A percentile compares a stretch with the other conserved stretches of the same genome.
phyloP scores from a whole-genome alignment of 2,329 filamentous ascomycete species.

The Rutstroemia sp. region DNA sequence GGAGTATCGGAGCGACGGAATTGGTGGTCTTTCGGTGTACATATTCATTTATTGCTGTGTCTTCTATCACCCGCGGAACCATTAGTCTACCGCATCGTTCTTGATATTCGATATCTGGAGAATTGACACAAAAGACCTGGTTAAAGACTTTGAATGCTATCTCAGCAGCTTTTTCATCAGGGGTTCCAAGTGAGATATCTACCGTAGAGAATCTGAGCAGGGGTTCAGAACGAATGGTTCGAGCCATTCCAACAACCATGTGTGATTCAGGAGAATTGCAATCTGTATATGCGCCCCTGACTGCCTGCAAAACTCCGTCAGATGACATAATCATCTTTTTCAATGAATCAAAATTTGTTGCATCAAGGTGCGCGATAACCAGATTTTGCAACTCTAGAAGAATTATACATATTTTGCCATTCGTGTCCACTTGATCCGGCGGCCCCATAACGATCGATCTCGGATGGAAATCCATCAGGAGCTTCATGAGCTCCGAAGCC shows the following conservation, averaged over 20 bases:
- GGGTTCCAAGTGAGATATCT: conserved; percentile 28
- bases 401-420: conserved; percentile 35
- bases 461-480: conserved; percentile 30
- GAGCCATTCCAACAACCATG: conserved; percentile 24
- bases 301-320: conserved; percentile 41
- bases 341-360: conserved; percentile 35
- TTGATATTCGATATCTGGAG: conserved; percentile 20
- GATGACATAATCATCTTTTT: conserved; percentile 33
- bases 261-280: conserved; percentile 18
- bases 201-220: conserved; percentile 21
- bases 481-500: conserved; percentile 31
- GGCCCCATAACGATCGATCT: conserved; percentile 27
- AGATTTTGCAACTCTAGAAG: conserved; percentile 37
- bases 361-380: conserved; percentile 35
- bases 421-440: conserved; percentile 26
- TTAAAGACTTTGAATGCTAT: conserved; percentile 17
- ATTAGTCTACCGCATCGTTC: conserved; percentile 24
- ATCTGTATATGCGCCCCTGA: conserved; percentile 35
- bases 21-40: conserved; percentile 38
- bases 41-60: conserved; percentile 30
- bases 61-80: conserved; percentile 18
- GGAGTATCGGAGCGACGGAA: conserved; percentile 31
- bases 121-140: conserved; percentile 9
- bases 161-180: conserved; percentile 24
- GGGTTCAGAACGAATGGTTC: conserved; percentile 25